A percentile compares a stretch with the other conserved stretches of the same genome.
phyloP scores from a whole-genome alignment of 2,329 filamentous ascomycete genomes.

The Diaporthe sp. region DNA sequence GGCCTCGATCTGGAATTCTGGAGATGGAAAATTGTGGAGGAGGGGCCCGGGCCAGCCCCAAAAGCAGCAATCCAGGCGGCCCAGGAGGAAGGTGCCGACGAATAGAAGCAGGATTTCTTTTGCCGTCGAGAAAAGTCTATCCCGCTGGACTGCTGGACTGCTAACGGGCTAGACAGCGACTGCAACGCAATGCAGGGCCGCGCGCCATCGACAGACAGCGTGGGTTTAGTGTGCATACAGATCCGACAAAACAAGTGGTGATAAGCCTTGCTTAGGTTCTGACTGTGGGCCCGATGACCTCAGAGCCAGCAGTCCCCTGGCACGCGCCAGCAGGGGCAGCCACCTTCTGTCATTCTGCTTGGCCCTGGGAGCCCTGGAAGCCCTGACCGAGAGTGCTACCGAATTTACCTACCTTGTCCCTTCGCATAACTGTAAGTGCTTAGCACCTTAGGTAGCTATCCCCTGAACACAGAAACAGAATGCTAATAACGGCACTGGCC shows the following conservation, averaged over 20 bases:
- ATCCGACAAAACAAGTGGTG: constrained; percentile 9
- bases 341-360: not conserved
- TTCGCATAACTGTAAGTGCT: not conserved
- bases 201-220: constrained; percentile 1
- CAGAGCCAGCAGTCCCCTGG: constrained; percentile 27
- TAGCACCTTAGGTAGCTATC: no score
- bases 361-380: not conserved
- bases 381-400: constrained; percentile 3
- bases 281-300: constrained; percentile 27
- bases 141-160: not conserved
- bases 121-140: constrained; percentile 18
- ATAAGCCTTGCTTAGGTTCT: constrained; percentile 20
- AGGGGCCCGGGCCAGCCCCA: constrained; percentile 21
- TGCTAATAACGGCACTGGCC: not conserved
- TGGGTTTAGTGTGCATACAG: constrained; percentile 6
- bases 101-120: constrained; percentile 17
- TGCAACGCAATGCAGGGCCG: constrained; percentile 11
- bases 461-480: not conserved
- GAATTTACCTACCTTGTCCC: not conserved
- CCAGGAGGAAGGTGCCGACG: not conserved
- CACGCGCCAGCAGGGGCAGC: not conserved
- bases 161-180: not conserved
- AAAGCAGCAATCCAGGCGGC: constrained; percentile 6
- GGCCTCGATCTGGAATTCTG: constrained; percentile 31
- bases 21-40: constrained; percentile 32